Base-by-base conservation (phyloP, 495 filamentous ascomycete species). In the Penicillium arizonense region DNA sequence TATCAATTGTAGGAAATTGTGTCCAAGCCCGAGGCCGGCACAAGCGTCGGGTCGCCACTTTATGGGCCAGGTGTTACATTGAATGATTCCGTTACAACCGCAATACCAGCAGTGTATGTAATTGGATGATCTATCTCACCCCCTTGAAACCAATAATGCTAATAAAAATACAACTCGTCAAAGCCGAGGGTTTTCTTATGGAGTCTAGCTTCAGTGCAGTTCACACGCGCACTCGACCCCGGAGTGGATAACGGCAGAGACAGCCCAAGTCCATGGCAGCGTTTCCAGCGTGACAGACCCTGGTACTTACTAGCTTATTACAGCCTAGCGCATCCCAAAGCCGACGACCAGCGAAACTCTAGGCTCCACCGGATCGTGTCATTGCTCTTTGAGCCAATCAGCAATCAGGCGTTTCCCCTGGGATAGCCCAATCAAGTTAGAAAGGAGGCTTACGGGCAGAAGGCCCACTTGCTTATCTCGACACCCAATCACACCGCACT, bases 381-480 rank as follows among this genome's bases (percentile, higher is more conserved):
- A 55, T 46, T 37, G 30, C 5, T 23, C 37, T 18, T 4, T 2
- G 1, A 35, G 3, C 58, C 61, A 64, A 64, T 64, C 48, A 48
- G 6, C 7, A 18, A 4, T 10, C 1, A 5, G 5, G 6, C 8
- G 6, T 40, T 42, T 47, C 45, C 53, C 50, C 53, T 63, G 47
- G 48, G 26, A 39, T 47, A 45, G 12, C 50, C 61, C 14, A 38
- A 52, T 26, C 8, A 13, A 34, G 48, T 49, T 56, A 56, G 44
- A 44, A 45, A 11, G 12, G 14, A 37, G 33, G 35, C 38, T 59
- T 58, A 59, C 35, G 26, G 40, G 55, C 34, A 53, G 32, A 40
- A 10, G 12, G 42, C 39, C 64, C 64, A 65, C 62, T 68, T 65
- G 59, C 64, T 68, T 68, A 65, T 65, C 55, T 58, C 13, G 4